A percentile compares a stretch with the other conserved stretches of the same genome.
Evolutionary conservation across 1,284 basidiomycete genomes (phyloP).

Genomic region (Retiboletus flavoniger): DNA sequence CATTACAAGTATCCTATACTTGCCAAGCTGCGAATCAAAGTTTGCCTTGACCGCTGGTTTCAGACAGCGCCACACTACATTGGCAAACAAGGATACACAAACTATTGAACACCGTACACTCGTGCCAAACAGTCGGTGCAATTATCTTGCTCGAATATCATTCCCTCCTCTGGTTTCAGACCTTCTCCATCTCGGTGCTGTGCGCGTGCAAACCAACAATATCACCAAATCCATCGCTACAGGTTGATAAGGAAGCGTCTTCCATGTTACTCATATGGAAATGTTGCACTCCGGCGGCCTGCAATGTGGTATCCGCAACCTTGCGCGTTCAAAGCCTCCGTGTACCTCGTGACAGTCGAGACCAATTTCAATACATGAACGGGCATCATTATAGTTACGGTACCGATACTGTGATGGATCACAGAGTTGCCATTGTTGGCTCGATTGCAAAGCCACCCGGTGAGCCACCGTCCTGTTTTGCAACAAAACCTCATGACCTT

Average conservation of each 20-base stretch:
- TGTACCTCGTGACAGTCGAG: conserved; percentile 26
- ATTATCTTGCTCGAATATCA: background rate
- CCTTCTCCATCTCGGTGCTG: background rate
- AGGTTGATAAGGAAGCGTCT: conserved; percentile 7
- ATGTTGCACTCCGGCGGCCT: background rate
- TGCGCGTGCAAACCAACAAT: background rate
- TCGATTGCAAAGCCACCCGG: conserved; percentile 4
- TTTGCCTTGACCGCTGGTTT: conserved; percentile 21
- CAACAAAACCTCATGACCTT: conserved; percentile 18
- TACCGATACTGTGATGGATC: conserved; percentile 32
- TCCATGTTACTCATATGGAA: conserved; percentile 3
- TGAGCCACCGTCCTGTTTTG: conserved; percentile 17
- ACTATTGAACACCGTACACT: background rate
- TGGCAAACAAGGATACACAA: conserved; percentile 33
- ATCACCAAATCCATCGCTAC: background rate
- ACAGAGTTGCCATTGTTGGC: conserved; percentile 25
- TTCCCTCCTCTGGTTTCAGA: background rate
- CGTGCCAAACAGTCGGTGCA: background rate
- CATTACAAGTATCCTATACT: conserved; percentile 27
- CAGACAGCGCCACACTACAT: conserved; percentile 18
- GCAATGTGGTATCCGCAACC: conserved; percentile 4
- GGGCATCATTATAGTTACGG: conserved; percentile 34
- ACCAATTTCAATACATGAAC: conserved; percentile 26
- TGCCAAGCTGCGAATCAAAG: conserved; percentile 19
- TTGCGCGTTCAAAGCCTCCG: conserved; percentile 20